A percentile compares a stretch with the other conserved stretches of the same genome.
phyloP scores from a whole-genome alignment of 2,329 filamentous ascomycete genomes.

The Diaporthe longicolla region DNA sequence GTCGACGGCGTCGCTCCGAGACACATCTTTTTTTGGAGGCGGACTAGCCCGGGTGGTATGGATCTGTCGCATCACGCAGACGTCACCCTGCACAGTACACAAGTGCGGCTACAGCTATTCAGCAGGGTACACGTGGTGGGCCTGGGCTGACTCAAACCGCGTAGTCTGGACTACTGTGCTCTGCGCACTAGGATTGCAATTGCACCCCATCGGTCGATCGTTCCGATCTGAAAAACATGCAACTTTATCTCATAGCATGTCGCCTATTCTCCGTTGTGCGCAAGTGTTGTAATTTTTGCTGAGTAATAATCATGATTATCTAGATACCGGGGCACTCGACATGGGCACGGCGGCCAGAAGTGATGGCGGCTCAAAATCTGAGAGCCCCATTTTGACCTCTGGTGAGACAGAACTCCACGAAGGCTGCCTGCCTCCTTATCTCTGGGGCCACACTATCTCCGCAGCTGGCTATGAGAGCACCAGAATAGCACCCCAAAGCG shows the following conservation, averaged over 20 bases:
- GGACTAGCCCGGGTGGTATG: not conserved
- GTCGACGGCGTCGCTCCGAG: conserved; percentile 15
- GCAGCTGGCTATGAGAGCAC: not conserved
- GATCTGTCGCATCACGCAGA: not conserved
- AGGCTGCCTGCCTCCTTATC: not conserved
- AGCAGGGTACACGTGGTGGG: conserved; percentile 27
- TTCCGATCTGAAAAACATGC: conserved; percentile 17
- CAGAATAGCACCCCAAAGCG: not conserved
- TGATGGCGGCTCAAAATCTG: not conserved
- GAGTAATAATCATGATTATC: not conserved
- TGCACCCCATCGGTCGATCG: conserved; percentile 5
- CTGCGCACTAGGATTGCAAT: not conserved
- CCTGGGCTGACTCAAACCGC: conserved; percentile 22
- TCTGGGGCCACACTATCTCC: not conserved
- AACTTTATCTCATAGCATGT: conserved; percentile 19
- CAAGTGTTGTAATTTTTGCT: not conserved
- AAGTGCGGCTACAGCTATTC: conserved; percentile 11
- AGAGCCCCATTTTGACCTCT: not conserved
- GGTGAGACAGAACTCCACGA: not conserved
- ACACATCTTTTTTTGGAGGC: not conserved
- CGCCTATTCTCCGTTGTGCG: conserved; percentile 1
- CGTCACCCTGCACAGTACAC: conserved; percentile 3
- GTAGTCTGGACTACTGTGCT: not conserved
- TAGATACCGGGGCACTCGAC: not conserved
- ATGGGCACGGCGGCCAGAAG: conserved; percentile 2